These are phyloP conservation scores for Beauveria rudraprayagi DNA, from an alignment of 2,329 filamentous ascomycete genomes.

Conservation along the genomic window DNA sequence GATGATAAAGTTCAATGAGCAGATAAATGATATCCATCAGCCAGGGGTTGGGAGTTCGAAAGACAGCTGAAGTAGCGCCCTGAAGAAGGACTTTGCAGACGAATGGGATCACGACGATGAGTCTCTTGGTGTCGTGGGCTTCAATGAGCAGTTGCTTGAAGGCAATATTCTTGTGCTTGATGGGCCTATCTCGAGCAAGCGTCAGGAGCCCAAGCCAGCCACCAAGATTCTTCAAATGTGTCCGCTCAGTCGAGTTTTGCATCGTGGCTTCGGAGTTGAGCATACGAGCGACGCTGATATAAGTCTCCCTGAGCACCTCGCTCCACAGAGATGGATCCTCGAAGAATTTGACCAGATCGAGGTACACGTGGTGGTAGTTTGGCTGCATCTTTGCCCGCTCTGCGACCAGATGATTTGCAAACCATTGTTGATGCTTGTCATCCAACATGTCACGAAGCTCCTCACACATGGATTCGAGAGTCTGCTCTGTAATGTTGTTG, in stretches of 20 bases:
- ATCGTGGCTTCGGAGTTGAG: constrained; percentile 85
- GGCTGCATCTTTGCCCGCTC: constrained; percentile 95
- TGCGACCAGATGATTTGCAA: constrained; percentile 88
- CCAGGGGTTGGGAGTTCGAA: constrained; percentile 94
- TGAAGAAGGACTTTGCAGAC: constrained; percentile 93
- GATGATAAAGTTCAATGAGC: constrained; percentile 87
- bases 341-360: constrained; percentile 80
- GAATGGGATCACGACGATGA: constrained; percentile 91
- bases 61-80: constrained; percentile 76
- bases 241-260: constrained; percentile 74
- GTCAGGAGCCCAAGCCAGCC: constrained; percentile 91
- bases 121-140: constrained; percentile 82
- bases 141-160: constrained; percentile 95
- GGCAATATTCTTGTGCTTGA: constrained; percentile 92
- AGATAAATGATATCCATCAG: constrained; percentile 91
- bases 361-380: constrained; percentile 90
- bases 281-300: constrained; percentile 74
- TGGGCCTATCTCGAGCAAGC: constrained; percentile 86
- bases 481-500: constrained; percentile 91
- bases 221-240: constrained; percentile 86
- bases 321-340: constrained; percentile 71
- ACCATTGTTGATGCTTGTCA: constrained; percentile 86
- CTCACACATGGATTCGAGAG: constrained; percentile 73
- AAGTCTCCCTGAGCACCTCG: constrained; percentile 90
- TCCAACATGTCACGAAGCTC: constrained; percentile 75